Conservation (phyloP, 177 flowering plant species). For the Vitis hybrid region DNA sequence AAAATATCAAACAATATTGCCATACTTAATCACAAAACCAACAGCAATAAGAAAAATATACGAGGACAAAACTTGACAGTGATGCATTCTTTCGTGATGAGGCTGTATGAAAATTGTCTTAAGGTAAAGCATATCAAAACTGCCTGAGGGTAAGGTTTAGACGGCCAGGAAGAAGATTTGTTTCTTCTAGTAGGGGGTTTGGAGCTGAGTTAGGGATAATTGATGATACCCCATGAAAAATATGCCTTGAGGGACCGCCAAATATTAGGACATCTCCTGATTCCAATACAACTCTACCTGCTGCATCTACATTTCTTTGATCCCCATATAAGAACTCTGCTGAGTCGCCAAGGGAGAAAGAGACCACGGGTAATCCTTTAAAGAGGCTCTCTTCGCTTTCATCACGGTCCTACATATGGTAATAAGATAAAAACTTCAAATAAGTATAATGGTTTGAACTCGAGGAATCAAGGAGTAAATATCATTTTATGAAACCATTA, state of each 20-base stretch:
- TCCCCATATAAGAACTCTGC: constrained; percentile 72
- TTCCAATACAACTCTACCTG: constrained; percentile 44
- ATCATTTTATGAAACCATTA: background rate
- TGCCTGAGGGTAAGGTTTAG: constrained; percentile 79
- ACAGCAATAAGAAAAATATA: too few species aligned
- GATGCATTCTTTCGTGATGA: too few species aligned
- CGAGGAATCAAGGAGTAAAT: background rate
- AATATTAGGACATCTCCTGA: constrained; percentile 85
- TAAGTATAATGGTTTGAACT: background rate
- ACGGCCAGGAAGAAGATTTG: constrained; percentile 65
- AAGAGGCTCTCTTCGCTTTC: constrained; percentile 48
- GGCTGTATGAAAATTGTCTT: too few species aligned
- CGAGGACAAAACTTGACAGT: too few species aligned
- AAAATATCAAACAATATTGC: too few species aligned
- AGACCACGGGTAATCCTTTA: constrained; percentile 64
- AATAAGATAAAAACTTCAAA: background rate
- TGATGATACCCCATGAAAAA: constrained; percentile 63
- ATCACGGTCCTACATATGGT: constrained; percentile 45
- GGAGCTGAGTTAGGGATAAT: constrained; percentile 57
- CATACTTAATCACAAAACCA: too few species aligned
- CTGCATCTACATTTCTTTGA: constrained; percentile 42
- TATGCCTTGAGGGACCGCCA: constrained; percentile 63
- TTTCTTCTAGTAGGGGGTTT: constrained; percentile 26
- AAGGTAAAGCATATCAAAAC: constrained; percentile 21
- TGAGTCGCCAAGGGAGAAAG: constrained; percentile 69